A percentile compares a stretch with the other conserved stretches of the same genome.
Evolutionary conservation across 305 asterid genomes (phyloP).

Genomic region (Fraxinus dipetala): DNA sequence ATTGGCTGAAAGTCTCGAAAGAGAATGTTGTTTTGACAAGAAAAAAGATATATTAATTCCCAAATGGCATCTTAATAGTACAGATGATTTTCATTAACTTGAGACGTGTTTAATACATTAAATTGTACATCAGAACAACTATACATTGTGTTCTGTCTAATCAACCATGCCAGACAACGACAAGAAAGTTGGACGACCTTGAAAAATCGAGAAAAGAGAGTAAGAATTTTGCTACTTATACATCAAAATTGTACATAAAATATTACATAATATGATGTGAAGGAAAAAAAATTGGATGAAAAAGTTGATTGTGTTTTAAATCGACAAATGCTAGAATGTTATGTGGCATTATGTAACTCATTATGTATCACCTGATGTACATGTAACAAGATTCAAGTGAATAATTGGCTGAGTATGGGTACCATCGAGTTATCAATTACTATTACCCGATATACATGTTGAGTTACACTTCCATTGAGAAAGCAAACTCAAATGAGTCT

Average conservation of each 20-base stretch:
- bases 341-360: no score
- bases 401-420: not conserved
- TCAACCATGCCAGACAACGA: no score
- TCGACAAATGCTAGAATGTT: no score
- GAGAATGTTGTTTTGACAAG: not conserved
- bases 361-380: no score
- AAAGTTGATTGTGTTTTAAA: no score
- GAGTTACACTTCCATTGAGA: constrained; percentile 18
- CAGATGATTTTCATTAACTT: not conserved
- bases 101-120: not conserved
- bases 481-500: constrained; percentile 24
- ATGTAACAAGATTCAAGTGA: no score
- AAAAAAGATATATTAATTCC: not conserved
- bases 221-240: not conserved
- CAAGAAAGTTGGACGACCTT: constrained; percentile 14
- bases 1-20: not conserved
- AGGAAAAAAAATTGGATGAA: no score
- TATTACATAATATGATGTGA: no score
- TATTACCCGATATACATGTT: constrained; percentile 6
- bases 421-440: not conserved
- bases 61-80: not conserved
- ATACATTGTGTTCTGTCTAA: not conserved
- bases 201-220: not conserved
- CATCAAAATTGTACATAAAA: no score
- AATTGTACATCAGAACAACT: not conserved